Conservation (phyloP, 192 early-diverging fungal species). For the Coemansia sp. region DNA sequence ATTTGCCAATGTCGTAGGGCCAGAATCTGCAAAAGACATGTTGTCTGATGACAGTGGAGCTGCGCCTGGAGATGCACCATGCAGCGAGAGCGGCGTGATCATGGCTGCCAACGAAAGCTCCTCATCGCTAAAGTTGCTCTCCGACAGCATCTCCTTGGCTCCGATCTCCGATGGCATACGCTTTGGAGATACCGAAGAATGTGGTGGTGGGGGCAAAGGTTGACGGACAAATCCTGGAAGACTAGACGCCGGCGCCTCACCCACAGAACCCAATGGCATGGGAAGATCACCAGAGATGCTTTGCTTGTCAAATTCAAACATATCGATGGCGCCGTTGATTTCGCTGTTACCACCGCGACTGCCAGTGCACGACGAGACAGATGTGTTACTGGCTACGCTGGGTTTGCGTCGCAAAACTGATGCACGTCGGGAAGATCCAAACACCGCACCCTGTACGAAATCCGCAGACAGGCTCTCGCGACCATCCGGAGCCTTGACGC, state of each 20-base stretch:
- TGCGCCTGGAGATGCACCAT: slow-evolving; percentile 6
- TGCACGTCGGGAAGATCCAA: slow-evolving; percentile 48
- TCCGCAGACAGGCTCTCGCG: slow-evolving; percentile 50
- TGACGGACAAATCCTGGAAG: slow-evolving; percentile 42
- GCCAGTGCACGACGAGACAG: slow-evolving; percentile 9
- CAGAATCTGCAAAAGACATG: too few relatives aligned
- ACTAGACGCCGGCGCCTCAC: slow-evolving; percentile 7
- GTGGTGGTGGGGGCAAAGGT: slow-evolving; percentile 37
- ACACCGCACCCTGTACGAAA: slow-evolving; percentile 52
- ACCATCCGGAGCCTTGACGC: slow-evolving; percentile 39
- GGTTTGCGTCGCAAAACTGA: slow-evolving; percentile 43
- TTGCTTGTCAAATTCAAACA: slow-evolving; percentile 2
- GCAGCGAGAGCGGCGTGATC: slow-evolving; percentile 35
- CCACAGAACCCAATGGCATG: not conserved
- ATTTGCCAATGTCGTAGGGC: too few relatives aligned
- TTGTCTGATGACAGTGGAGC: slow-evolving; percentile 1
- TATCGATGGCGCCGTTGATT: slow-evolving; percentile 6
- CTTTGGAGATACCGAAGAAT: not conserved
- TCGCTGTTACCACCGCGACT: not conserved
- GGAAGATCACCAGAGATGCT: not conserved
- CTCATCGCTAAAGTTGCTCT: not conserved
- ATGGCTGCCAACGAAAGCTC: slow-evolving; percentile 9
- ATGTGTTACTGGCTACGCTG: slow-evolving; percentile 22
- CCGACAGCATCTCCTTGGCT: not conserved
- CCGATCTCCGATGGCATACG: too few relatives aligned